Evolutionary conservation across 2,329 filamentous ascomycete species (phyloP).

Genomic region (Fusarium longipes): DNA sequence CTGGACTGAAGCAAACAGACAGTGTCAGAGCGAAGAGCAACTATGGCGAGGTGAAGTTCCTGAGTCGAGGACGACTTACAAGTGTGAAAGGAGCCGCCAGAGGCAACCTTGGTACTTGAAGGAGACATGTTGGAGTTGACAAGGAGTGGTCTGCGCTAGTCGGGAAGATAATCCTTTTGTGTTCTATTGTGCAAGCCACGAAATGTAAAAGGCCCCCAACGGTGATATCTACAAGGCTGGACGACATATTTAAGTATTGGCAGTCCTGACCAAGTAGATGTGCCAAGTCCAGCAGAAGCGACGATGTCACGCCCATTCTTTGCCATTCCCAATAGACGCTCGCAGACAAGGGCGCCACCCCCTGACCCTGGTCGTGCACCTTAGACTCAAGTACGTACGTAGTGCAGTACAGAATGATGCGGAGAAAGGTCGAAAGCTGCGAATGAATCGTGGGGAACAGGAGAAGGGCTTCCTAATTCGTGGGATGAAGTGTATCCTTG

Average conservation of each 20-base stretch:
- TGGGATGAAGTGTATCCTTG: slow-evolving; percentile 39
- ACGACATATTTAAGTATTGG: slow-evolving; percentile 33
- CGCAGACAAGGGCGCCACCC: slow-evolving; percentile 9
- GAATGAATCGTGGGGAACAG: slow-evolving; percentile 38
- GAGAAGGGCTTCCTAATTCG: slow-evolving; percentile 26
- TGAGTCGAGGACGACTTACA: slow-evolving; percentile 32
- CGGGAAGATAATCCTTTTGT: slow-evolving; percentile 15
- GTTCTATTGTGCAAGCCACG: slow-evolving; percentile 25
- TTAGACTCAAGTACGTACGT: too few relatives aligned
- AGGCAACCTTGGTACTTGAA: slow-evolving; percentile 59
- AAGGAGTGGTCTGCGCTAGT: slow-evolving; percentile 28
- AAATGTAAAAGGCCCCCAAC: slow-evolving; percentile 34
- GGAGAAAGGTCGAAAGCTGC: slow-evolving; percentile 29
- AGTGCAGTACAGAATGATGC: slow-evolving; percentile 22
- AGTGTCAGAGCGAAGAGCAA: slow-evolving; percentile 14
- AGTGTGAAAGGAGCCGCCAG: slow-evolving; percentile 51
- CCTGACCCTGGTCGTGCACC: neutral
- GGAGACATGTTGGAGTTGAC: slow-evolving; percentile 50
- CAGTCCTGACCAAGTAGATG: slow-evolving; percentile 26
- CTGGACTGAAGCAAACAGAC: slow-evolving; percentile 54
- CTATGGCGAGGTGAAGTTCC: neutral
- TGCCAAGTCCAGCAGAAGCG: slow-evolving; percentile 26
- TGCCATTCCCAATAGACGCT: neutral
- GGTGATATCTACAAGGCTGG: slow-evolving; percentile 29
- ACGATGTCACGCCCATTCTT: slow-evolving; percentile 28